Base-by-base conservation (phyloP, 2,329 filamentous ascomycete species). In the Monilinia fructicola region DNA sequence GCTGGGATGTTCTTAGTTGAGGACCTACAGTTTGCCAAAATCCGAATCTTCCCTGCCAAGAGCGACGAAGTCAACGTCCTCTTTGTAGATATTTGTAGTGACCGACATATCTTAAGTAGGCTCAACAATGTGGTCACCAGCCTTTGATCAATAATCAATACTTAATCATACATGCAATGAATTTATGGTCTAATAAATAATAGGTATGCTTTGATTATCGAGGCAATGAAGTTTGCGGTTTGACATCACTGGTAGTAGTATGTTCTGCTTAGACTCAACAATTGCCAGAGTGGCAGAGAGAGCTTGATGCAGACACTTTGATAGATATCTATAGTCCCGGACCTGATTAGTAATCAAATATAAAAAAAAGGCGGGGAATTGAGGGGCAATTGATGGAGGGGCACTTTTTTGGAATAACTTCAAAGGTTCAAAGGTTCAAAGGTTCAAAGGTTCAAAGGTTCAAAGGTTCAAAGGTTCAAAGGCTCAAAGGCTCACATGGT, bases 11-110 rank as follows among this genome's bases (percentile, higher is more conserved):
- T 5, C 18, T 23, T 48, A 16, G n/a, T 26, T 60, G 31, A 16
- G 50, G 60, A 82, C 78, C 67, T 74, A 86, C 84, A 80, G 75
- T 76, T 83, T 84, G 3, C 84, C 84, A 74, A 91, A 90, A 10
- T 84, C 82, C 1, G 81, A 77, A 71, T 87, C 86, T 65, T 83
- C 80, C 38, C 83, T 77, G 10, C 87, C 85, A n/a, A 91, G 79
- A 21, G 80, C 78, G 44, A 81, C 79, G 74, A 91, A 91, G 72
- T 90, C 84, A 38, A 90, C 79, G 53, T 83, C 83, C 35, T 83
- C 78, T 63, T 82, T 80, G 76, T 89, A 89, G 54, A 82, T 77
- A 68, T 81, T 81, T 67, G 76, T 75, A 12, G 76, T 58, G 40
- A 58, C 46, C 28, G 71, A 61, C 74, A 76, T 76, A 11, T 67